These are phyloP conservation scores for Scenedesmus sp. DNA, from an alignment of 163 green algal species.

Conservation along the genomic window DNA sequence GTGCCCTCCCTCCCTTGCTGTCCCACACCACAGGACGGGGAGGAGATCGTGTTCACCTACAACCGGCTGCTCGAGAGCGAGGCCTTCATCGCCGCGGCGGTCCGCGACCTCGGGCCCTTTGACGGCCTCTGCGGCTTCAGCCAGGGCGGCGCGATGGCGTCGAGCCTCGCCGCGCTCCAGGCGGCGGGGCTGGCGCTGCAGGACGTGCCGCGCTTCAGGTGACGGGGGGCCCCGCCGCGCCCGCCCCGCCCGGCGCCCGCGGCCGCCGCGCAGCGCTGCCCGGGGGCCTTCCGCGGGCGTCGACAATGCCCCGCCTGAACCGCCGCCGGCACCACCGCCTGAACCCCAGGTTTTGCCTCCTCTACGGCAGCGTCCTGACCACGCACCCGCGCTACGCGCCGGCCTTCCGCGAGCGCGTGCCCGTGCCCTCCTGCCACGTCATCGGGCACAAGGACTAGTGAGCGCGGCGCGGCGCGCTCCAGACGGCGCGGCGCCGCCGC, in stretches of 20 bases:
- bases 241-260: too few relatives aligned
- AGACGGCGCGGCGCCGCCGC: too few relatives aligned
- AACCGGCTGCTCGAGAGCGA: slow-evolving; percentile 44
- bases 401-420: slow-evolving; percentile 27
- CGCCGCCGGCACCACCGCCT: too few relatives aligned
- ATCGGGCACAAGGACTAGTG: slow-evolving; percentile 47
- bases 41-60: slow-evolving; percentile 32
- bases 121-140: slow-evolving; percentile 71
- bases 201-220: slow-evolving; percentile 28
- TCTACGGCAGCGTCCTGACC: slow-evolving; percentile 36
- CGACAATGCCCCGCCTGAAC: too few relatives aligned
- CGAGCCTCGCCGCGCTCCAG: slow-evolving; percentile 63
- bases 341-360: slow-evolving; percentile 52
- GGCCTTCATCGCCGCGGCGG: slow-evolving; percentile 54
- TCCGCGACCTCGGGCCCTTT: slow-evolving; percentile 62
- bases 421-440: slow-evolving; percentile 36
- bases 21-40: not conserved
- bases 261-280: too few relatives aligned
- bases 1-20: slow-evolving; percentile 4
- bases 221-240: too few relatives aligned
- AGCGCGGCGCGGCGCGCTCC: not conserved
- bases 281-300: too few relatives aligned
- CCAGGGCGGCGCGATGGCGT: slow-evolving; percentile 64
- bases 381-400: slow-evolving; percentile 33
- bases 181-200: slow-evolving; percentile 47